phyloP scores from a whole-genome alignment of 768 basidiomycete species.

The Phlegmacium glaucopus region DNA sequence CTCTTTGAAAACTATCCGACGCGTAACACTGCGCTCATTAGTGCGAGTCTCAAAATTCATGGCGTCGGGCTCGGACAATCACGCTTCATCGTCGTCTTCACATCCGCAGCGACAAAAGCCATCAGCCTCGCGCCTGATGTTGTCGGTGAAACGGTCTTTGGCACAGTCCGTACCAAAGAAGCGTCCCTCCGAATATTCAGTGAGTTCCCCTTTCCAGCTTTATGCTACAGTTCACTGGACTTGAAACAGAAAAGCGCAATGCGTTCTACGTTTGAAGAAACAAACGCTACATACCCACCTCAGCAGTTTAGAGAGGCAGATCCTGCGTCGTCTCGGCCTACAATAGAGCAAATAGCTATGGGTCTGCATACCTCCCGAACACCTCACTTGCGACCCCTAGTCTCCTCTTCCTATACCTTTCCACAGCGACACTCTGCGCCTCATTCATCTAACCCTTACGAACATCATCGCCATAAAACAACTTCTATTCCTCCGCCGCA shows the following conservation, averaged over 20 bases:
- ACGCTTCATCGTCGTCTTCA: conserved; percentile 4
- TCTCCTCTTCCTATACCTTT: conserved; percentile 26
- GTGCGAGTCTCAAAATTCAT: conserved; percentile 2
- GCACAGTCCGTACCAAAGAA: conserved; percentile 22
- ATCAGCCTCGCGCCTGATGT: conserved; percentile 26
- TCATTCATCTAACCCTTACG: conserved; percentile 21
- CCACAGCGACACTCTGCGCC: conserved; percentile 28
- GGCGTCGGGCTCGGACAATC: conserved; percentile 11
- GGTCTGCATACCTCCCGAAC: conserved; percentile 76
- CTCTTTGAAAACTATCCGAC: no score
- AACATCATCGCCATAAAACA: conserved; percentile 19
- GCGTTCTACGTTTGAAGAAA: conserved; percentile 28
- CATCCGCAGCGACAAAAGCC: conserved; percentile 10
- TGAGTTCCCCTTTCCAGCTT: conserved; percentile 7
- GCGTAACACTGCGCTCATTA: no score
- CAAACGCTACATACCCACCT: conserved; percentile 12
- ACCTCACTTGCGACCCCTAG: conserved; percentile 57
- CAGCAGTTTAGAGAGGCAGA: conserved; percentile 28
- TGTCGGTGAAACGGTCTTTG: conserved; percentile 27
- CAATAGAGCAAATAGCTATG: conserved; percentile 78
- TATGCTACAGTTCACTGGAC: background rate
- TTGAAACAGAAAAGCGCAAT: conserved; percentile 20
- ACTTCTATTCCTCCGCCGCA: conserved; percentile 45
- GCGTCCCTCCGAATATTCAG: conserved; percentile 15
- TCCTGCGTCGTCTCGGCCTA: conserved; percentile 46